Base-by-base conservation (phyloP, 164 flowering plant genomes). In the Vitis riparia region DNA sequence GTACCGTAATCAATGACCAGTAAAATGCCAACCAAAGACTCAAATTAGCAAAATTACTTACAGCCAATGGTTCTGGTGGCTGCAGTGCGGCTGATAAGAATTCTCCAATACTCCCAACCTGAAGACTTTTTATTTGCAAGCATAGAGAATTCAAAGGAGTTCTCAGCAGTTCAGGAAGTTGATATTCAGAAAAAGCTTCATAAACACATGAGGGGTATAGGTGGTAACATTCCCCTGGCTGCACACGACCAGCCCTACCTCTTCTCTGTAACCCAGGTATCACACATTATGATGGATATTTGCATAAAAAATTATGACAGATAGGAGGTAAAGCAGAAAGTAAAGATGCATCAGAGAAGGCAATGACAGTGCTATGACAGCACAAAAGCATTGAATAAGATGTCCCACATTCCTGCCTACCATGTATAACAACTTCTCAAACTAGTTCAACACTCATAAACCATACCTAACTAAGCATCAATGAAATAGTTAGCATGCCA, bases 241-340 rank as follows among this genome's bases (percentile, higher is more conserved):
- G 98, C 71, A 96, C 98, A 70, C 99, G 98, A 56, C 99, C 99
- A 75, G 99, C 99, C 75, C 99, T 86, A 68, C 99, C 99, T 79
- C 86, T 89, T 83, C 99, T 89, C 99, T 96, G 91, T 67, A 74
- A 73, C 17, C 49, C 70, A 82, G 70, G 11, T 19, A 63, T 57
- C 63, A 61, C 19, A n/a, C 47, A 50, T 51, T 3, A 66, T 60
- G 12, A 72, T 15, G 32, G 27, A 68, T 37, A 16, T 63, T 37
- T 37, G 0, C 44, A 37, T 37, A 37, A 37, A 37, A 37, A 6
- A 37, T 37, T 37, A 37, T 37, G 44, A 37, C 6, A 37, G 44
- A 37, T 37, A 37, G 44, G 44, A 37, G 44, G n/a, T 53, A 53
- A 53, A 53, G 56, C 14, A 11, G n/a, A 14, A 11, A 13, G n/a